Conservation (phyloP, 2,329 filamentous ascomycete species). For the Trichophyton schoenleinii region DNA sequence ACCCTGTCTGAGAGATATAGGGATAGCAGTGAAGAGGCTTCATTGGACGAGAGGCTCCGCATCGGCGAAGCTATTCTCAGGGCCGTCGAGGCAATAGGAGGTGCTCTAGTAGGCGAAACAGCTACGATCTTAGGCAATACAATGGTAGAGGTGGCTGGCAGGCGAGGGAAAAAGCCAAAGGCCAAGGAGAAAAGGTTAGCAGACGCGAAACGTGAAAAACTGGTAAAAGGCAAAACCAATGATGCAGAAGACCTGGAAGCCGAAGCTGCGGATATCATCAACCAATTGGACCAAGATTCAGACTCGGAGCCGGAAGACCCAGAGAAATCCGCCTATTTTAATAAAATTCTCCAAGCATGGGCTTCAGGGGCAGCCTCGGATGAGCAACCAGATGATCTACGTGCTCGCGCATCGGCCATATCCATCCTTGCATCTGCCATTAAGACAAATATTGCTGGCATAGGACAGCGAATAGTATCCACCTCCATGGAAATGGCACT, state of each 20-base stretch:
- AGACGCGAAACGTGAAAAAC: conserved; percentile 19
- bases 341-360: conserved; percentile 31
- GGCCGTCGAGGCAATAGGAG: conserved; percentile 31
- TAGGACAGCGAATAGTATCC: conserved; percentile 25
- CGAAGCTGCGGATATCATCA: conserved; percentile 6
- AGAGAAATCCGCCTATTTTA: conserved; percentile 23
- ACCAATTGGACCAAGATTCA: conserved; percentile 11
- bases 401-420: conserved; percentile 31
- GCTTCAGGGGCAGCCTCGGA: conserved; percentile 27
- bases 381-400: conserved; percentile 32
- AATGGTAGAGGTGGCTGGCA: conserved; percentile 29
- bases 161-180: conserved; percentile 27
- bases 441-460: conserved; percentile 28
- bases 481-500: conserved; percentile 31
- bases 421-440: conserved; percentile 33
- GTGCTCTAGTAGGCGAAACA: conserved; percentile 26
- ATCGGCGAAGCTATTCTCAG: conserved; percentile 32
- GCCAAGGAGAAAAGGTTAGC: conserved; percentile 23
- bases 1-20: conserved; percentile 30
- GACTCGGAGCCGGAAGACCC: conserved; percentile 26
- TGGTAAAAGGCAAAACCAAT: conserved; percentile 16
- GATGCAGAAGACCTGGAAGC: conserved; percentile 14
- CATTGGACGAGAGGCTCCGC: conserved; percentile 29
- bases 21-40: conserved; percentile 26
- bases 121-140: conserved; percentile 28